Base-by-base conservation (phyloP, 345 rosid genomes). In the Acer yangbiense region DNA sequence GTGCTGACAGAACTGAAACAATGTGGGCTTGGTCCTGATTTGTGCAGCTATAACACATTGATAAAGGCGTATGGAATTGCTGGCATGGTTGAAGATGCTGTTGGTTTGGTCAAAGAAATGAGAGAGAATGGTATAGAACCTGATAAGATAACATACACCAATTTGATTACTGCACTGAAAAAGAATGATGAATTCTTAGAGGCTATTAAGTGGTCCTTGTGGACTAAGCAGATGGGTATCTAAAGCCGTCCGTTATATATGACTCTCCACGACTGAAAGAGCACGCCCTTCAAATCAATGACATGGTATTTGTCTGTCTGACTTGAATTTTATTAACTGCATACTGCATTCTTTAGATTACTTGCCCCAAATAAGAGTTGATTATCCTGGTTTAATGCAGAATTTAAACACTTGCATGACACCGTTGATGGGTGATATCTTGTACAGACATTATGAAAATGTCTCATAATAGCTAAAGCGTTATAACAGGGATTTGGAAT, bases 61-160 rank as follows among this genome's bases (percentile, higher is more conserved):
- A 95, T 95, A 80, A 95, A 93, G 85, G 98, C 98, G 23, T 92
- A 95, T 82, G 98, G 98, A 77, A 86, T 95, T 52, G 98, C 93
- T 57, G 98, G 97, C 67, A 89, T 92, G 98, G 88, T 92, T 32
- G 95, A 95, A 81, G 97, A 93, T 61, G 98, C 98, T 46, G 89
- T 93, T 73, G 84, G 78, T 65, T 85, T 95, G 89, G 83, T 95
- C 60, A 92, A 88, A 84, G 93, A 95, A 86, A 95, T 95, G 98
- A 90, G 97, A 68, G 81, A 63, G 62, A 86, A 72, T 71, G 92
- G 90, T 71, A 83, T 92, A 43, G 84, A 87, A 76, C 97, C 98
- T 78, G 94, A 95, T 77, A 90, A 78, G 84, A 89, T 88, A 77
- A 95, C 97, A 29, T 92, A 88, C 83, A 78, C 80, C 81, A 93